Evolutionary conservation across 805 yeast genomes (phyloP).

Genomic region (Debaryomyces maramus): DNA sequence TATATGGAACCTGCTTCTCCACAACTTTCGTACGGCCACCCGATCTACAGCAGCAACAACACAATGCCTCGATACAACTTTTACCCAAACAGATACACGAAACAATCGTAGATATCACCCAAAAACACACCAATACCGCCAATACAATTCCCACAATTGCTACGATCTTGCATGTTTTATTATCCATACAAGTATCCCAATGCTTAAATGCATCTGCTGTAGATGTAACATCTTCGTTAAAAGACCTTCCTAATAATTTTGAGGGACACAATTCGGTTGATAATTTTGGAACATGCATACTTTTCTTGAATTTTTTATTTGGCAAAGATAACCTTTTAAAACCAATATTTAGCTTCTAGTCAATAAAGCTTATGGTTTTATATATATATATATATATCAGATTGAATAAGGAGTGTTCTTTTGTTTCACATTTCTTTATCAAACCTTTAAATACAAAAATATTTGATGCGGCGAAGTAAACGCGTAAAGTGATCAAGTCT

Average conservation of each 20-base stretch:
- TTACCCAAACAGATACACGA: conserved; percentile 59
- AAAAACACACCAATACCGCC: conserved; percentile 52
- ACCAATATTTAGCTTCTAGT: too few relatives aligned
- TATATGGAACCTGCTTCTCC: conserved; percentile 19
- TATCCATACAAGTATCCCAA: conserved; percentile 83
- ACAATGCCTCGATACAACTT: conserved; percentile 42
- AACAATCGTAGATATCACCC: conserved; percentile 56
- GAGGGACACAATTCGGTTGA: conserved; percentile 4
- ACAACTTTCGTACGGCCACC: conserved; percentile 16
- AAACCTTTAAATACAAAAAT: background rate
- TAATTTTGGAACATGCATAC: conserved; percentile 4
- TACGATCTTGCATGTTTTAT: conserved; percentile 69
- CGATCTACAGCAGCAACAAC: conserved; percentile 48
- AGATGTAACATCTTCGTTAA: conserved; percentile 20
- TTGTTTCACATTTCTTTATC: background rate
- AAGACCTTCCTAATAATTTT: conserved; percentile 5
- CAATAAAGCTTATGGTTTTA: too few relatives aligned
- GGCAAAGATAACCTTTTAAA: too few relatives aligned
- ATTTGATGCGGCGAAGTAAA: conserved; percentile 4
- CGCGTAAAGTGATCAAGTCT: conserved; percentile 3
- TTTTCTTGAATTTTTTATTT: background rate
- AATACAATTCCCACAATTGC: conserved; percentile 72
- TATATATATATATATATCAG: too few relatives aligned
- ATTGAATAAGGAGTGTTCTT: background rate
- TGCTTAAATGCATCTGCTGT: conserved; percentile 55